phyloP scores from a whole-genome alignment of 2,329 filamentous ascomycete species.

The Fusarium guadeloupense region DNA sequence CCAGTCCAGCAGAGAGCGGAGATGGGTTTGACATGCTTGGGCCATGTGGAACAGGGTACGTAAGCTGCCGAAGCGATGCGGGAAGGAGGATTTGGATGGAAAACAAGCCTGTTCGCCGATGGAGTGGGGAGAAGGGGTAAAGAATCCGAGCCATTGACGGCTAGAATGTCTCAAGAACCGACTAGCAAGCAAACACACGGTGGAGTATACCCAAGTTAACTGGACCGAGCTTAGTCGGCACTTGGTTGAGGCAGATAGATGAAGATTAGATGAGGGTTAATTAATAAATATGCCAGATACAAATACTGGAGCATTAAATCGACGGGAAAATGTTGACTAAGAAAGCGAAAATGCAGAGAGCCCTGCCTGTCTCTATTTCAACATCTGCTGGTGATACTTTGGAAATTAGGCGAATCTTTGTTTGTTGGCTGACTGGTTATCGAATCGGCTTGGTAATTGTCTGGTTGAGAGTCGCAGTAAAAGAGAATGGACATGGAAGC shows the following conservation, averaged over 20 bases:
- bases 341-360: conserved; percentile 11
- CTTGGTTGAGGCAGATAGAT: conserved; percentile 20
- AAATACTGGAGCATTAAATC: not conserved
- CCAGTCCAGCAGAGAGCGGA: conserved; percentile 17
- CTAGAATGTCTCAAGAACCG: conserved; percentile 45
- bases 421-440: conserved; percentile 3
- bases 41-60: conserved; percentile 40
- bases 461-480: too few species aligned
- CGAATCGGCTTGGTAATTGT: too few species aligned
- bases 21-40: conserved; percentile 24
- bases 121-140: conserved; percentile 32
- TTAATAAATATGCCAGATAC: too few species aligned
- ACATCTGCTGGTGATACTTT: not conserved
- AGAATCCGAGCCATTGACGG: conserved; percentile 32
- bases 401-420: not conserved
- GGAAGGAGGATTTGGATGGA: conserved; percentile 35
- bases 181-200: conserved; percentile 37
- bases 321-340: conserved; percentile 8
- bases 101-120: conserved; percentile 25
- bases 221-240: conserved; percentile 30
- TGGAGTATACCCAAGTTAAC: conserved; percentile 17
- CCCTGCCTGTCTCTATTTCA: conserved; percentile 1
- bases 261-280: not conserved
- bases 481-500: not conserved
- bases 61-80: conserved; percentile 36